phyloP scores from a whole-genome alignment of 78 protist species.

The Tieghemostelium lacteum region DNA sequence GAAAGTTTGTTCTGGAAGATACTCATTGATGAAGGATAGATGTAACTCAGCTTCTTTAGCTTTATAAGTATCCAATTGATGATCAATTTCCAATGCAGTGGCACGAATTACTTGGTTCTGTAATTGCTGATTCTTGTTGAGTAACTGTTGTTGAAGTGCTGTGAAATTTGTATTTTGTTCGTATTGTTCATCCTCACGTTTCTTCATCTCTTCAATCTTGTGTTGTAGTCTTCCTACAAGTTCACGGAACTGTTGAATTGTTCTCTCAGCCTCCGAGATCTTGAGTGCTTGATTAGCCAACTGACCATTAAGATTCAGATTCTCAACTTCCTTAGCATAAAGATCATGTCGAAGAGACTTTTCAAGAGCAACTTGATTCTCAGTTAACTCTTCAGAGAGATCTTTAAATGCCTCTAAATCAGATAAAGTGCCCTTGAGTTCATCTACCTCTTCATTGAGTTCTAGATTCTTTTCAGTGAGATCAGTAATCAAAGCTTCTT shows the following conservation, averaged over 20 bases:
- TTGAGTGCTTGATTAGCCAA: slow-evolving; percentile 47
- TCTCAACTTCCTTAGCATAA: slow-evolving; percentile 52
- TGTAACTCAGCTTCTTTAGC: slow-evolving; percentile 46
- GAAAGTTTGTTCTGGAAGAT: slow-evolving; percentile 62
- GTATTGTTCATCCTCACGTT: slow-evolving; percentile 55
- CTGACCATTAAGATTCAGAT: slow-evolving; percentile 54
- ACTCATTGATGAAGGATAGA: slow-evolving; percentile 28
- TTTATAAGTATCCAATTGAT: slow-evolving; percentile 44
- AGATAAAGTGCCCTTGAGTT: slow-evolving; percentile 19
- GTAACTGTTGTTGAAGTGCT: slow-evolving; percentile 42
- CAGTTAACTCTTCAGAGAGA: slow-evolving; percentile 47
- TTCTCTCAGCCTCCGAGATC: slow-evolving; percentile 36
- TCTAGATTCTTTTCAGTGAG: slow-evolving; percentile 62
- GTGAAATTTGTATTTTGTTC: slow-evolving; percentile 42
- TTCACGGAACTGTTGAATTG: slow-evolving; percentile 65
- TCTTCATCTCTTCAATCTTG: slow-evolving; percentile 62
- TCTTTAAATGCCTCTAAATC: slow-evolving; percentile 76
- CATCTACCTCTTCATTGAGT: slow-evolving; percentile 61
- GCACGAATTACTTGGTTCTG: slow-evolving; percentile 70
- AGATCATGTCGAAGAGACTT: slow-evolving; percentile 49
- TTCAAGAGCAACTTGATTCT: slow-evolving; percentile 76
- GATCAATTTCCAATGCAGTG: slow-evolving; percentile 63
- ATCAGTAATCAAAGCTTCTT: slow-evolving; percentile 56
- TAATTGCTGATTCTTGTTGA: slow-evolving; percentile 42
- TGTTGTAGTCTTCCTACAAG: slow-evolving; percentile 59